Evolutionary conservation across 1,139 yeast species (phyloP), one percentile per base, ranked within the genome.

Genomic region (Geotrichum candidum): DNA sequence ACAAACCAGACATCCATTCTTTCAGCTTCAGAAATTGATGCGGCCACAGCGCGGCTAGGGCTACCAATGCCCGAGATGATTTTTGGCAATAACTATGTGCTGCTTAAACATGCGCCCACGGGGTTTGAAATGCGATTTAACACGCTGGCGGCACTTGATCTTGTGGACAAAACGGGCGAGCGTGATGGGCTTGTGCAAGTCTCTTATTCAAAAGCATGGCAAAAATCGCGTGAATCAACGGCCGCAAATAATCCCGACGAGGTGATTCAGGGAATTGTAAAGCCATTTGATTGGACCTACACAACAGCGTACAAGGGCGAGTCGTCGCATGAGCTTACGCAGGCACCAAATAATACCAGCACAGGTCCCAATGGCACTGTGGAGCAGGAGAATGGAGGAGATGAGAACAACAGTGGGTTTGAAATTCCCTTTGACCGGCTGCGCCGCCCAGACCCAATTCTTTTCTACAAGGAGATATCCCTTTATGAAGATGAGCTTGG

Each of bases 51-150:
- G 6, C 73, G 82, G 61, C 80, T 87, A 63, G 84, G 85, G 11
- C 84, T 94, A 67, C 96, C 98, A 0, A 76, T 94, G 59, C 99
- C 99, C 0, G 99, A 94, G 72, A 94, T 94, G 99, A 91, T 94
- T 18, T 94, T 94, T 76, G 98, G 98, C n/a, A 85, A 89, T 67
- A 92, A 89, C 72, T 75, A 76, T 64, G 85, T 91, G 46, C 61
- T 78, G 58, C 72, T 90, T 9, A 71, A 71, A 67, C 79, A 82
- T 67, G 66, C 69, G 18, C 64, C 68, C 45, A 68, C 76, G 46
- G 69, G 82, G 3, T 82, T 84, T 73, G 68, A 72, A 3, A 78
- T 92, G 18, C 80, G 79, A 59, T 91, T 92, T 74, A 86, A 88
- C 70, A 87, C 97, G 0, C 76, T 87, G 52, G 94, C 87, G 70